A percentile compares a stretch with the other conserved stretches of the same genome.
phyloP scores from a whole-genome alignment of 768 basidiomycete genomes.

The Boletus edulis region DNA sequence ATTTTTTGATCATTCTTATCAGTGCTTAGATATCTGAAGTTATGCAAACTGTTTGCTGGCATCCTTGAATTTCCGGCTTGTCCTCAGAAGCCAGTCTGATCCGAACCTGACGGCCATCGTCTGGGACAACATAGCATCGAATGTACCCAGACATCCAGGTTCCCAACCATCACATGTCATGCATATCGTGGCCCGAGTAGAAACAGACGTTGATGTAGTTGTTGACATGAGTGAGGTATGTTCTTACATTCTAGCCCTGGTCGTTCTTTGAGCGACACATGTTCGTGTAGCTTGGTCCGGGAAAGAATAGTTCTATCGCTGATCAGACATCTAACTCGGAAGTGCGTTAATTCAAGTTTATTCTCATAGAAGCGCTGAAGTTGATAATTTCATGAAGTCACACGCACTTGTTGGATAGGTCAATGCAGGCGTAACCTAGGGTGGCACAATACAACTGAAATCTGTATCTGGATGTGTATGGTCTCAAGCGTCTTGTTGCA shows the following conservation, averaged over 20 bases:
- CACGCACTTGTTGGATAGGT: too few relatives aligned
- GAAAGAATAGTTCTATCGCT: too few relatives aligned
- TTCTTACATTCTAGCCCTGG: neutral
- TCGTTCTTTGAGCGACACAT: too few relatives aligned
- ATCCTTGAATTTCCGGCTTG: neutral
- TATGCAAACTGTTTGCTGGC: conserved; percentile 20
- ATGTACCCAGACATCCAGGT: neutral
- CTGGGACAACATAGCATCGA: neutral
- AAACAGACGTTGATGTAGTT: neutral
- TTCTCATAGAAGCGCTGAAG: too few relatives aligned
- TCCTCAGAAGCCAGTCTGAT: conserved; percentile 6
- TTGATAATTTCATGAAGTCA: too few relatives aligned
- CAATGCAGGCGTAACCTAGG: too few relatives aligned
- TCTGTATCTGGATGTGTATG: too few relatives aligned
- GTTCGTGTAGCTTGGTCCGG: too few relatives aligned
- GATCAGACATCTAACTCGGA: too few relatives aligned
- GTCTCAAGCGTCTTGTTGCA: too few relatives aligned
- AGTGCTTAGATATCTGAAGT: neutral
- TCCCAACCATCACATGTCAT: neutral
- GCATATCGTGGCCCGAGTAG: neutral
- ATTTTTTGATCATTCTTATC: neutral
- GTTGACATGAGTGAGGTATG: neutral
- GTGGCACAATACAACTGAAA: too few relatives aligned
- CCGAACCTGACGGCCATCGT: neutral
- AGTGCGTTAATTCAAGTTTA: too few relatives aligned